Evolutionary conservation across 2,329 filamentous ascomycete genomes (phyloP), one percentile per base, ranked within the genome.

Genomic region (Tolypocladium ophioglossoides): DNA sequence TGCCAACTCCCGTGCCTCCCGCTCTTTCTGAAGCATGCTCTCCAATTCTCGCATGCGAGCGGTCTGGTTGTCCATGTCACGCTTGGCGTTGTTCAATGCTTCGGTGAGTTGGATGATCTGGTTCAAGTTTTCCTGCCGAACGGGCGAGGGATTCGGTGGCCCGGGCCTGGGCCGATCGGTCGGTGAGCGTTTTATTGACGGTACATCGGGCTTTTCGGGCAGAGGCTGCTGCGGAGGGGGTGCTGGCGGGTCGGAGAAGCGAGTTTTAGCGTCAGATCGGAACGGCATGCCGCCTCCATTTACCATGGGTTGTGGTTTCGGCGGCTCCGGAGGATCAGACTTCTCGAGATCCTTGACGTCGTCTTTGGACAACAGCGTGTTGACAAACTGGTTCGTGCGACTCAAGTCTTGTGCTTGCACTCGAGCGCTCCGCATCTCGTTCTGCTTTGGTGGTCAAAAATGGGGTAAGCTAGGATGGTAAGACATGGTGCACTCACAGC

Each of bases 191-290:
- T 89, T 91, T 34, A 96, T 70, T 1, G 89, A 82, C 0, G 85
- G 82, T 0, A 79, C 82, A 69, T 95, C 90, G 0, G 92, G 92
- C 68, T 96, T 96, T 66, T 96, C 91, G 1, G 92, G 92, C 7
- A 97, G 75, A 16, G 92, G 92, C 62, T 95, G 91, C 62, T 95
- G 91, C 32, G 92, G 92, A 30, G 92, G 92, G 9, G 92, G 92
- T 24, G 91, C 92, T 4, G 92, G 92, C 51, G 92, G 92, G 55
- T 96, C 91, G 1, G 89, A 94, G 67, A 96, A 97, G 52, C 91
- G 82, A 5, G 88, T 82, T 63, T 94, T 92, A 41, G 85, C 75
- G 64, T 96, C 91, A 22, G 83, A 73, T 60, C 89, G 86, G 62
- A 82, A 81, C 0, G 78, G 72, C 10, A 78, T 63, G 27, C 68